A percentile compares a stretch with the other conserved stretches of the same genome.
phyloP scores from a whole-genome alignment of 306 rosid genomes.

The Lathyrus tuberosus region DNA sequence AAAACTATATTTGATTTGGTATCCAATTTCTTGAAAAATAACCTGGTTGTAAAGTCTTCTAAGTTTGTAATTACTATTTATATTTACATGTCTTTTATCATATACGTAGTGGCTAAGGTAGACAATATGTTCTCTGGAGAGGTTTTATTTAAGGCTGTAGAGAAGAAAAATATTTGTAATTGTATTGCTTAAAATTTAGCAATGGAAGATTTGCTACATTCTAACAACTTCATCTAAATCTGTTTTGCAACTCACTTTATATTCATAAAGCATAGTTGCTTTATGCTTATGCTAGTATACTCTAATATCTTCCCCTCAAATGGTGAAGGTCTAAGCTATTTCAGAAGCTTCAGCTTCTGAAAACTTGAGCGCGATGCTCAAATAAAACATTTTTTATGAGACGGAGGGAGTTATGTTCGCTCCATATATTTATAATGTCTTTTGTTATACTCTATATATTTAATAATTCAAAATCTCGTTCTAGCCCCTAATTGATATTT shows the following conservation, averaged over 20 bases:
- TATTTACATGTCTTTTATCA: conserved; percentile 6
- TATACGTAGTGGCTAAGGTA: neutral
- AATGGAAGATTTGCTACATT: no score
- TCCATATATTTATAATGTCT: conserved; percentile 23
- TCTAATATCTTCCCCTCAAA: no score
- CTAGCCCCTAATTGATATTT: conserved; percentile 7
- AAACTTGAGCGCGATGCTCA: no score
- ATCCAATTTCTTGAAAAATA: conserved; percentile 34
- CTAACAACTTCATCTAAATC: no score
- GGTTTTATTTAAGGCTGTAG: conserved; percentile 9
- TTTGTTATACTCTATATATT: conserved; percentile 8
- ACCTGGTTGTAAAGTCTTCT: conserved; percentile 12
- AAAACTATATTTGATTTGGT: conserved; percentile 22
- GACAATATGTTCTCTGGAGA: neutral
- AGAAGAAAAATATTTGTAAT: neutral
- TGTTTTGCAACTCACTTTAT: no score
- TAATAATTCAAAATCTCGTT: conserved; percentile 28
- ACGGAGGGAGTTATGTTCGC: neutral
- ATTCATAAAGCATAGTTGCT: no score
- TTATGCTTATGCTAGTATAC: no score
- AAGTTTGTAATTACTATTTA: neutral
- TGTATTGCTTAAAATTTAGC: neutral
- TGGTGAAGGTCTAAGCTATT: no score
- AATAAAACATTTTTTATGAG: no score
- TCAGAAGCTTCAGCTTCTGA: no score